Conservation (phyloP, 306 rosid species). For the Inga oerstediana region DNA sequence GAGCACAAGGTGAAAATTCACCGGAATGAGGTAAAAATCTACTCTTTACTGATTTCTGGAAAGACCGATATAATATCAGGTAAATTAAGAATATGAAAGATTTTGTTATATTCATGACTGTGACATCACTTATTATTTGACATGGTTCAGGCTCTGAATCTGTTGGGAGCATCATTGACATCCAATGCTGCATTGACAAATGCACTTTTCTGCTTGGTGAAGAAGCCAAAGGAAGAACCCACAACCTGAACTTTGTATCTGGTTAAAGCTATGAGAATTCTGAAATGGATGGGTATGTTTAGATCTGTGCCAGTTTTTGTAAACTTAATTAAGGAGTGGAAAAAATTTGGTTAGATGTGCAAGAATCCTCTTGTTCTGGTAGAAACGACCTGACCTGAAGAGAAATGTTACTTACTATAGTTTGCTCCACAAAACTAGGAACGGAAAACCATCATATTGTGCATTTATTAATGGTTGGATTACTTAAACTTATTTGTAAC, state of each 20-base stretch:
- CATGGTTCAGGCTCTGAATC: background rate
- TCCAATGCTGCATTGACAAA: background rate
- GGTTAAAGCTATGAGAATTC: background rate
- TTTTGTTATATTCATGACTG: background rate
- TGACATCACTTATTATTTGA: too few species aligned
- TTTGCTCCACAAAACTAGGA: too few species aligned
- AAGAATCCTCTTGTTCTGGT: too few species aligned
- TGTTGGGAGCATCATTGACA: background rate
- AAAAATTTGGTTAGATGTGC: too few species aligned
- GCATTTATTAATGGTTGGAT: too few species aligned
- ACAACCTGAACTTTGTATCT: background rate
- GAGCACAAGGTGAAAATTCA: slow-evolving; percentile 30
- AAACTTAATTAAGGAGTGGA: background rate
- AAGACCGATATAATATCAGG: too few species aligned
- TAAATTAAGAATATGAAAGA: background rate
- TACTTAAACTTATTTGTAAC: too few species aligned
- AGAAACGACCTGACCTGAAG: too few species aligned
- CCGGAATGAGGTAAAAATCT: background rate
- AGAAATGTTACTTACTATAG: too few species aligned
- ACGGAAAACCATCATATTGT: too few species aligned
- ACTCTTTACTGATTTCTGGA: background rate
- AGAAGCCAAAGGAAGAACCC: background rate
- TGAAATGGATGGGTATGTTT: background rate
- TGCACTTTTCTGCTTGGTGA: background rate
- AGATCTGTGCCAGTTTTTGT: background rate